Percentiles rank a stretch among this genome's conserved stretches.
Evolutionary conservation across 1,284 basidiomycete species (phyloP).

Genomic region (Coniophora puteana): DNA sequence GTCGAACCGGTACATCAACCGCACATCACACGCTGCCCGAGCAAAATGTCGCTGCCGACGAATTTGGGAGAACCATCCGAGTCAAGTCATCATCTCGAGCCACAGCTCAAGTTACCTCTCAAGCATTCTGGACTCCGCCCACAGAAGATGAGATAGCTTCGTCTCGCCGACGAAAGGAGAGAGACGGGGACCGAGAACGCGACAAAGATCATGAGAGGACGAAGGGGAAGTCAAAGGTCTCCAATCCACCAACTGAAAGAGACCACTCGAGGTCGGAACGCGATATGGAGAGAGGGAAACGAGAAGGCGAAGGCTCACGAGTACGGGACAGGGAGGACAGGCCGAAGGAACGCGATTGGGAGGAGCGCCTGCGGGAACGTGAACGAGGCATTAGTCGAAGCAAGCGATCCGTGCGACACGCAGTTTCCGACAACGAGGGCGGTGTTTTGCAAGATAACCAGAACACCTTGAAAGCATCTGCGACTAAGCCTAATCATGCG

Average conservation of each 20-base stretch:
- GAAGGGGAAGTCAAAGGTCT: too few species aligned
- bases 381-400: slow-evolving; percentile 22
- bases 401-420: slow-evolving; percentile 22
- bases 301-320: slow-evolving; percentile 21
- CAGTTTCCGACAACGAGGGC: slow-evolving; percentile 25
- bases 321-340: slow-evolving; percentile 28
- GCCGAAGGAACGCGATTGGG: slow-evolving; percentile 30
- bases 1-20: slow-evolving; percentile 12
- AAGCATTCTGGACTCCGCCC: slow-evolving; percentile 21
- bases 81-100: slow-evolving; percentile 24
- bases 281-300: slow-evolving; percentile 24
- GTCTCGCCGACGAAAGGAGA: slow-evolving; percentile 20
- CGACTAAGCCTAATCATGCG: too few species aligned
- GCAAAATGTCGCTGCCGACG: slow-evolving; percentile 19
- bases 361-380: too few species aligned
- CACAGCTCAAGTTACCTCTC: slow-evolving; percentile 20
- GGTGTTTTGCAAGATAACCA: too few species aligned
- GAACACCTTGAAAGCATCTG: too few species aligned
- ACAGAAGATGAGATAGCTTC: slow-evolving; percentile 14
- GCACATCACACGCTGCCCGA: slow-evolving; percentile 18
- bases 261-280: slow-evolving; percentile 14
- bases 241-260: too few species aligned
- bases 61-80: slow-evolving; percentile 12
- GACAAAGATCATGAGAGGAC: slow-evolving; percentile 18
- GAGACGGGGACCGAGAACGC: slow-evolving; percentile 21